These are phyloP conservation scores for Haplographium delicatum DNA, from an alignment of 495 filamentous ascomycete genomes.

Conservation along the genomic window DNA sequence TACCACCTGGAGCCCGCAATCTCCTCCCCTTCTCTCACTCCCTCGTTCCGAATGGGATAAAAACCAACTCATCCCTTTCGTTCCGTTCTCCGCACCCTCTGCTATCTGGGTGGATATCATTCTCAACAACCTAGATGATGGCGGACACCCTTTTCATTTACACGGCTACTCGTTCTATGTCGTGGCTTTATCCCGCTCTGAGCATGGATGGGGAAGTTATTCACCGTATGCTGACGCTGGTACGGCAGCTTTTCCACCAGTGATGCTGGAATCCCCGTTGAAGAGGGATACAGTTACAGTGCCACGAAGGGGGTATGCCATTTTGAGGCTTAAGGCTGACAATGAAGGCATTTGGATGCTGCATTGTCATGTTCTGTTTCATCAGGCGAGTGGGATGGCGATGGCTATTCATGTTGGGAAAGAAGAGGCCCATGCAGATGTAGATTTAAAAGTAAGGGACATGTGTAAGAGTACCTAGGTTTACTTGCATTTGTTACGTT, in stretches of 20 bases:
- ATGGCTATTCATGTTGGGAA: conserved; percentile 45
- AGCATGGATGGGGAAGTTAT: conserved; percentile 22
- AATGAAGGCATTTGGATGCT: conserved; percentile 80
- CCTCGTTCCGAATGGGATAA: conserved; percentile 35
- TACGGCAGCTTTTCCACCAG: conserved; percentile 33
- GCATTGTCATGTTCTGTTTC: conserved; percentile 82
- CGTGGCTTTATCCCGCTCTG: conserved; percentile 42
- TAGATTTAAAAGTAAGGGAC: background rate
- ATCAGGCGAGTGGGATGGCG: conserved; percentile 65
- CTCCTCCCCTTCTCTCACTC: conserved; percentile 27
- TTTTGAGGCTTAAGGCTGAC: conserved; percentile 52
- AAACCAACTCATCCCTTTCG: conserved; percentile 33
- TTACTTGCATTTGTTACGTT: too few species aligned
- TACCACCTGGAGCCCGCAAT: conserved; percentile 40
- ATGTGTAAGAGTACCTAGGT: background rate
- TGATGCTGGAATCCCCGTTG: conserved; percentile 38
- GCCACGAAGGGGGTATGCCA: conserved; percentile 49
- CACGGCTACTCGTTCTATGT: conserved; percentile 81
- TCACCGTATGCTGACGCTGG: conserved; percentile 25
- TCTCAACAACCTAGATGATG: conserved; percentile 70
- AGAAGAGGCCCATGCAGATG: background rate
- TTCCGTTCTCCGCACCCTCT: too few species aligned
- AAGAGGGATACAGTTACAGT: conserved; percentile 52
- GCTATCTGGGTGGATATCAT: conserved; percentile 58
- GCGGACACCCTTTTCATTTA: conserved; percentile 50